Base-by-base conservation (phyloP, 805 yeast genomes). In the Starmerella apicola region DNA sequence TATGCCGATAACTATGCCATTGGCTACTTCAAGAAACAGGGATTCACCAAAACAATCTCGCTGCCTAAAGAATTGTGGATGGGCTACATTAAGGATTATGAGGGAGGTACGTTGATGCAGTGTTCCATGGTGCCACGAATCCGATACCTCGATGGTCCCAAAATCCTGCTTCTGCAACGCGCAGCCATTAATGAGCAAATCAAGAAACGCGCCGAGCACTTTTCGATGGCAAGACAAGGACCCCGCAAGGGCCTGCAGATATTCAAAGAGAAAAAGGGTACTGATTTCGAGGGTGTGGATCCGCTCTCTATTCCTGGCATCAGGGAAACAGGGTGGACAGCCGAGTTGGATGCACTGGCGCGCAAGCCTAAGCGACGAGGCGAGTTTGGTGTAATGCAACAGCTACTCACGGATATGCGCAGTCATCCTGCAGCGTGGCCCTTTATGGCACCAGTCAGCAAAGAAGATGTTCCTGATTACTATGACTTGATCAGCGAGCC, bases 361-460 rank as follows among this genome's bases (percentile, higher is more conserved):
- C 88, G 93, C 54, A 74, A 84, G 55, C 97, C 98, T 2, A 84
- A 85, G 58, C 67, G 95, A 41, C 83, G 93, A 2, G 95, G 96
- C 8, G 96, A 91, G 63, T 82, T 82, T 63, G 91, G 91, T 33
- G 80, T 81, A 46, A 86, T 91, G 94, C 83, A 82, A 51, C 84
- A 84, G 41, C 61, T 91, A 15, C 67, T 91, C 31, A 75, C 84
- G 5, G 99, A 91, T 55, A 59, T 91, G 64, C 91, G 83, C 55
- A 84, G 82, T 56, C 94, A 91, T 60, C 93, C 97, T 0, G 82
- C 95, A 3, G 88, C 96, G 21, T 91, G 98, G 98, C 98, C 99
- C 28, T 91, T 91, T 61, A 74, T 85, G 34, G 80, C 76, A 40
- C 95, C 98, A 2, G 98, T 91, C 12, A 83, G 81, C 58, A 76